Conservation (phyloP, 169 alveolate genomes). For the Plasmodium fragile region DNA sequence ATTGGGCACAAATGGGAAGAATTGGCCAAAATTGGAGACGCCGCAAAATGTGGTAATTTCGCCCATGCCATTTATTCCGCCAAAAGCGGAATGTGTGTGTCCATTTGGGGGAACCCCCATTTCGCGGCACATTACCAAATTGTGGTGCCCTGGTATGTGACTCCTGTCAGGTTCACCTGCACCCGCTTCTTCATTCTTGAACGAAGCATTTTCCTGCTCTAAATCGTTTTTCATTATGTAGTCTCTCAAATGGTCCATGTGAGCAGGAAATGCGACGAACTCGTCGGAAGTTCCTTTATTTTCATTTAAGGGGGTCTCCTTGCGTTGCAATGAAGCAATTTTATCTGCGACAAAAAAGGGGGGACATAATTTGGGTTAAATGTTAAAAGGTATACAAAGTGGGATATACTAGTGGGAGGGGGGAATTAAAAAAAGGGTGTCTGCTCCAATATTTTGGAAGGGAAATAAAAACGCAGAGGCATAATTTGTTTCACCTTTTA, state of each 20-base stretch:
- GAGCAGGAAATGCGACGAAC: conserved; percentile 32
- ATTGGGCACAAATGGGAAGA: not conserved
- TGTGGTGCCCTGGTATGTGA: not conserved
- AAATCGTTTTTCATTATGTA: conserved; percentile 45
- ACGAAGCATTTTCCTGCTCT: not conserved
- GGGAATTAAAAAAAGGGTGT: not conserved
- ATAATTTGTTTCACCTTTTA: conserved; percentile 25
- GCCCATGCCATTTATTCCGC: not conserved
- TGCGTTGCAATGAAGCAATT: not conserved
- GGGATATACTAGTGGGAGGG: not conserved
- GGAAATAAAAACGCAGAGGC: not conserved
- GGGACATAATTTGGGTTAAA: not conserved
- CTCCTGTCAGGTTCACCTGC: not conserved
- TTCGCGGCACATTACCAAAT: conserved; percentile 11
- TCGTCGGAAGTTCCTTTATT: conserved; percentile 15
- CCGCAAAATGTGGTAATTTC: not conserved
- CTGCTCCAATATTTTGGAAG: not conserved
- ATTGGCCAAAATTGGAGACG: not conserved
- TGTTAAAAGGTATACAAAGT: not conserved
- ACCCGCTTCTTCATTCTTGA: not conserved
- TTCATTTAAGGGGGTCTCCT: not conserved
- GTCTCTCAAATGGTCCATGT: conserved; percentile 48
- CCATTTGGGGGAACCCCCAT: not conserved
- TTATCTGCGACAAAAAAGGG: conserved; percentile 20
- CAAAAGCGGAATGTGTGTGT: not conserved